Percentiles rank a stretch among this genome's conserved stretches.
phyloP scores from a whole-genome alignment of 257 asterid genomes.

The Solanum microdontum region DNA sequence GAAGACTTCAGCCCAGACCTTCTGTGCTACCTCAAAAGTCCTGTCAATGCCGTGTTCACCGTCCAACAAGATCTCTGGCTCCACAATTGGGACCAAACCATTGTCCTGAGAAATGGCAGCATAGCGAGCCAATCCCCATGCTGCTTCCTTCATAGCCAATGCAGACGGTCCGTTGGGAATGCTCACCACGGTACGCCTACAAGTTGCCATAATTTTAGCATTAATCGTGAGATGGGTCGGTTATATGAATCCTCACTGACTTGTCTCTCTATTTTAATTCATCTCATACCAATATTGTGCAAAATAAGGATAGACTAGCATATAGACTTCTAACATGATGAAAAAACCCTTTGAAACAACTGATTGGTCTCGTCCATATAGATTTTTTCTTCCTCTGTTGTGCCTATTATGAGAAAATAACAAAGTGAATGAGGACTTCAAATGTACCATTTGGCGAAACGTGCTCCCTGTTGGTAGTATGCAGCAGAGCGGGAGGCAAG shows the following conservation, averaged over 20 bases:
- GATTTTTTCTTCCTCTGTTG: not conserved
- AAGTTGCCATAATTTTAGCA: not conserved
- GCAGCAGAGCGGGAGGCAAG: conserved; percentile 97
- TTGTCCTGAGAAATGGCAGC: conserved; percentile 94
- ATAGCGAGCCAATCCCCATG: conserved; percentile 96
- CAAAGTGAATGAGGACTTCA: not conserved
- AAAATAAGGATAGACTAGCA: not conserved
- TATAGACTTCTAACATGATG: not conserved
- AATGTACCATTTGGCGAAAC: conserved; percentile 74
- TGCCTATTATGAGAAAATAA: not conserved
- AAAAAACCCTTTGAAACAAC: not conserved
- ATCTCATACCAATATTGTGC: not conserved
- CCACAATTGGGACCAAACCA: conserved; percentile 91
- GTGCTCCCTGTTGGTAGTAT: conserved; percentile 96
- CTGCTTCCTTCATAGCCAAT: conserved; percentile 94
- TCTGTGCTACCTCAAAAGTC: conserved; percentile 71
- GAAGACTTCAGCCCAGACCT: conserved; percentile 92
- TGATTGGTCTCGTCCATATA: not conserved
- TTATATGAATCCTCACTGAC: not conserved
- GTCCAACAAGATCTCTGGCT: conserved; percentile 79
- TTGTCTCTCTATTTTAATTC: not conserved
- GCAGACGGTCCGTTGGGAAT: conserved; percentile 94
- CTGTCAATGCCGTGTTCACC: conserved; percentile 81
- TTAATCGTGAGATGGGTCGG: not conserved
- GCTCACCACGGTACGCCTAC: conserved; percentile 96